These are phyloP conservation scores for Trichoderma afroharzianum DNA, from an alignment of 2,329 filamentous ascomycete species.

Conservation along the genomic window DNA sequence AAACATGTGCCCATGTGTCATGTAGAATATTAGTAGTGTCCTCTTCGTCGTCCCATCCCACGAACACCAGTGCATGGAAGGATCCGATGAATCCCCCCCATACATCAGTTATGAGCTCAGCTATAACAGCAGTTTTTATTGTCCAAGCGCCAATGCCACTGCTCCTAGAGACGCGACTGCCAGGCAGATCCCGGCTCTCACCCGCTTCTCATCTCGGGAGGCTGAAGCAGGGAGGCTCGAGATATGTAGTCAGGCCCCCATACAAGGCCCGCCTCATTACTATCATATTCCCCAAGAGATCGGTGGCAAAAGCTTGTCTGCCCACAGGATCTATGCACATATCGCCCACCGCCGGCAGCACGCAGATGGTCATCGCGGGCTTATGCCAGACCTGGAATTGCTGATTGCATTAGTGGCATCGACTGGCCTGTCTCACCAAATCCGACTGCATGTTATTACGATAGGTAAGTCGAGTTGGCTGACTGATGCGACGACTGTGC, in stretches of 20 bases:
- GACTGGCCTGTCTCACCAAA: slow-evolving; percentile 10
- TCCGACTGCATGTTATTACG: neutral
- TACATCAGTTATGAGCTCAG: neutral
- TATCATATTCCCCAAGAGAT: neutral
- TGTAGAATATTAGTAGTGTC: neutral
- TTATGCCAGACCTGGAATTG: neutral
- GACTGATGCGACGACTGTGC: neutral
- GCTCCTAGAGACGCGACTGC: neutral
- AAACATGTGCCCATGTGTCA: neutral
- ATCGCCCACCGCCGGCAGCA: neutral
- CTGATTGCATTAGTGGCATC: slow-evolving; percentile 1
- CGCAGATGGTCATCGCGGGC: neutral
- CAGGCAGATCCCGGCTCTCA: neutral
- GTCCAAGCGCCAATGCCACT: neutral
- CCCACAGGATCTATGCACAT: neutral
- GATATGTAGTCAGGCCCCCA: neutral
- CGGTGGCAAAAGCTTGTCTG: neutral
- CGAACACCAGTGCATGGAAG: neutral
- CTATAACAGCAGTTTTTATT: neutral
- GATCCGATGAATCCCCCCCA: neutral
- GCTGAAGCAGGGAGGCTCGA: neutral
- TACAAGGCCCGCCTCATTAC: neutral
- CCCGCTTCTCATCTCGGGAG: neutral
- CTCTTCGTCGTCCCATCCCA: neutral
- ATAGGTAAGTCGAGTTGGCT: neutral